Base-by-base conservation (phyloP, 768 basidiomycete species). In the Cubamyces sp. region DNA sequence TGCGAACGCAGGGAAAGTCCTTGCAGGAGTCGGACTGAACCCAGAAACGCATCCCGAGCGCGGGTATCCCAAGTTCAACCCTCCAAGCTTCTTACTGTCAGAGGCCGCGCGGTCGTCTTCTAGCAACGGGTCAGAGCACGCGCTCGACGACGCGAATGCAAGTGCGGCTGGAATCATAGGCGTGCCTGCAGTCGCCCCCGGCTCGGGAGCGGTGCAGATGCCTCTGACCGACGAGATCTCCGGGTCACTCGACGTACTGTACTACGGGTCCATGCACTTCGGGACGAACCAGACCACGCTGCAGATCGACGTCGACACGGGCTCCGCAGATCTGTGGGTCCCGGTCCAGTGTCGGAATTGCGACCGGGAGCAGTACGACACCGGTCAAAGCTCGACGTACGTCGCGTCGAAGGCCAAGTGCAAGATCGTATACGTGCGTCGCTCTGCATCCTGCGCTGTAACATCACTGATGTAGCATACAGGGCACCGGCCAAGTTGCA, bases 241-340 rank as follows among this genome's bases (percentile, higher is more conserved):
- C 21, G 76, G 74, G 18, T 60, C 60, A 26, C 64, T 79, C 45
- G 82, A 85, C 60, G 62, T 81, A 28, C 71, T 81, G 56, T 87
- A 86, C 68, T 84, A 81, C 56, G 82, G 80, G 2, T 61, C 69
- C 9, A 55, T 87, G 49, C 39, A 64, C 5, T 76, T 90, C 54
- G 90, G 89, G 11, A 84, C 84, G 18, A 82, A 82, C 1, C 65
- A 74, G 0, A 87, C 88, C 70, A 54, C 64, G 21, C 67, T 90
- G 18, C 75, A 78, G 2, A 79, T 90, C 37, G 83, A 87, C 70
- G 75, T 90, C 64, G 89, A 91, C 71, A 90, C 88, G 3, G 87
- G 88, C 52, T 86, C 84, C 7, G 77, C 83, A 37, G 89, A 91
- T 69, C 76, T 87, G n/a, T 90, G 87, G 84, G 70, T 81, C 19